phyloP scores from a whole-genome alignment of 177 flowering plant species.

The Vitis hybrid region DNA sequence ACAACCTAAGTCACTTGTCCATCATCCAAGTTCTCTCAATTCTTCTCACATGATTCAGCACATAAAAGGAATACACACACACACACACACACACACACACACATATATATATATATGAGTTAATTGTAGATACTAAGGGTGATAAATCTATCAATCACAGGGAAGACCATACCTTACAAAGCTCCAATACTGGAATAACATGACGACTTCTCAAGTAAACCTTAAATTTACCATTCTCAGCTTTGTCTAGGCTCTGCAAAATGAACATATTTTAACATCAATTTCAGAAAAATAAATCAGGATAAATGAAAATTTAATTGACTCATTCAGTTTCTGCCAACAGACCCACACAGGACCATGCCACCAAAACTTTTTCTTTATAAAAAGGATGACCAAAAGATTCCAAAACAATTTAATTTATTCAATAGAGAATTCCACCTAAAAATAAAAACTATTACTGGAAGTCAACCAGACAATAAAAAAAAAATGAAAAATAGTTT shows the following conservation, averaged over 20 bases:
- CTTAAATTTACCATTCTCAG: conserved; percentile 61
- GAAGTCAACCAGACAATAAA: too few relatives aligned
- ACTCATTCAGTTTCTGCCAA: too few relatives aligned
- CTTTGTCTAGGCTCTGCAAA: conserved; percentile 63
- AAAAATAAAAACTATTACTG: too few relatives aligned
- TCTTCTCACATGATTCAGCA: neutral
- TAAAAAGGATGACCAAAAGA: too few relatives aligned
- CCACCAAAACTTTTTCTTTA: too few relatives aligned
- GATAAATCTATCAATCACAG: neutral
- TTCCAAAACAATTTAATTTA: too few relatives aligned
- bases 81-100: neutral
- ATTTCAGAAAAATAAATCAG: neutral
- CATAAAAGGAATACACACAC: neutral
- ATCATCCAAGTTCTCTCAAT: neutral
- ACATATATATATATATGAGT: too few relatives aligned
- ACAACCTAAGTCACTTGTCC: neutral
- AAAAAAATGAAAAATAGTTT: too few relatives aligned
- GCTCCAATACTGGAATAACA: conserved; percentile 73
- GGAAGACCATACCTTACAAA: conserved; percentile 62
- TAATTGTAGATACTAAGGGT: neutral
- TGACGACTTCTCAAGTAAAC: conserved; percentile 61
- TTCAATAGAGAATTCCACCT: neutral
- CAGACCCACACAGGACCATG: neutral
- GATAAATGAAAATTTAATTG: neutral
- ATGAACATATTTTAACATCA: neutral